Conservation (phyloP, 2,329 filamentous ascomycete species). For the Leptographium wingfieldii region DNA sequence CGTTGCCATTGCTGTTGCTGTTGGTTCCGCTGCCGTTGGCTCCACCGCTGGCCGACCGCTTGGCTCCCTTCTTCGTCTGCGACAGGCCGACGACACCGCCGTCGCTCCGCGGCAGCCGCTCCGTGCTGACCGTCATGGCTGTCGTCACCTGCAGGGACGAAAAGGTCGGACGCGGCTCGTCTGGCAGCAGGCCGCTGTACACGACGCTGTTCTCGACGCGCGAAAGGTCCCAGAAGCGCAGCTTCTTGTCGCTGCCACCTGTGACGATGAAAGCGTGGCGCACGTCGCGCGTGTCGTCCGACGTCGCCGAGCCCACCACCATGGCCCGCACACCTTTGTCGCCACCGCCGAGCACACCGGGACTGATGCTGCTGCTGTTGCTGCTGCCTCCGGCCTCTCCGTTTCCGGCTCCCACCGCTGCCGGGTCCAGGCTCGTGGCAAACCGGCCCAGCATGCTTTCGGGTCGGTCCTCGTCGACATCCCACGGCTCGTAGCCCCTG, state of each 20-base stretch:
- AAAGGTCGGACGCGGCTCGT: conserved; percentile 65
- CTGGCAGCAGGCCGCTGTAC: conserved; percentile 62
- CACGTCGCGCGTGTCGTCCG: conserved; percentile 49
- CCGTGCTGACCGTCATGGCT: conserved; percentile 52
- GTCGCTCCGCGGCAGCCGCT: conserved; percentile 34
- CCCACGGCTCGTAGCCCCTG: conserved; percentile 68
- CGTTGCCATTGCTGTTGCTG: conserved; percentile 4
- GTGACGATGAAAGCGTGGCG: conserved; percentile 77
- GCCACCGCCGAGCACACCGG: conserved; percentile 24
- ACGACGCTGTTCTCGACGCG: conserved; percentile 67
- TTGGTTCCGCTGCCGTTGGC: conserved; percentile 8
- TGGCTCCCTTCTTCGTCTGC: background rate
- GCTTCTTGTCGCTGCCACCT: conserved; percentile 76
- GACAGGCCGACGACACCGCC: background rate
- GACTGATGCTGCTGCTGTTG: background rate
- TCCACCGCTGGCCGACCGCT: conserved; percentile 13
- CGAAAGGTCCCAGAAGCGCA: conserved; percentile 86
- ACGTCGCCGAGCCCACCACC: conserved; percentile 39
- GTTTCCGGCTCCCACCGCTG: conserved; percentile 21
- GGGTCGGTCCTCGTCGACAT: conserved; percentile 78
- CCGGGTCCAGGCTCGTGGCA: conserved; percentile 58
- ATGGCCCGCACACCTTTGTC: conserved; percentile 66
- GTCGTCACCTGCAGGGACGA: conserved; percentile 49
- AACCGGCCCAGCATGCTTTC: conserved; percentile 82
- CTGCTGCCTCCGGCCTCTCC: no score